phyloP scores from a whole-genome alignment of 169 alveolate species.

The Ichthyophthirius multifiliis region DNA sequence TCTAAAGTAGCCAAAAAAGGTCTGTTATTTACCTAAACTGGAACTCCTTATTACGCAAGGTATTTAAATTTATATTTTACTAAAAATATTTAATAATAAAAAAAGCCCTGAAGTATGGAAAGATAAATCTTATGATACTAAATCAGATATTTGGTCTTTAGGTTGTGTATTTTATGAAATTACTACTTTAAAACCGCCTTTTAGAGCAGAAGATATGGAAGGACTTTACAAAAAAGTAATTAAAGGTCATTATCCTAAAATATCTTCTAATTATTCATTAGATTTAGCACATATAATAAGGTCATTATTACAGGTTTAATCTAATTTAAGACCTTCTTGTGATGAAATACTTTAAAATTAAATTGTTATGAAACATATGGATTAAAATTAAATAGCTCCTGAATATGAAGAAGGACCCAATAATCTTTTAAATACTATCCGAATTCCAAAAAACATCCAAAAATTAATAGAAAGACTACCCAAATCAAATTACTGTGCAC shows the following conservation, averaged over 20 bases:
- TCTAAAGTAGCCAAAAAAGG: slow-evolving; percentile 84
- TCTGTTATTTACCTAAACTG: slow-evolving; percentile 57
- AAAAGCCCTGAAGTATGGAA: slow-evolving; percentile 52
- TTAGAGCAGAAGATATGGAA: slow-evolving; percentile 57
- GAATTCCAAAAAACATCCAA: slow-evolving; percentile 65
- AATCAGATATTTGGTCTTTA: slow-evolving; percentile 51
- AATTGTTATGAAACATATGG: neutral
- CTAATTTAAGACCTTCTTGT: slow-evolving; percentile 41
- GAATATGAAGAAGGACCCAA: slow-evolving; percentile 24
- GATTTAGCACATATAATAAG: slow-evolving; percentile 36
- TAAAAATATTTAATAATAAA: neutral
- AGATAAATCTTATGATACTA: slow-evolving; percentile 51
- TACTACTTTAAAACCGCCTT: slow-evolving; percentile 51
- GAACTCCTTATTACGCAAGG: slow-evolving; percentile 65
- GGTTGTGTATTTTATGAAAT: slow-evolving; percentile 59
- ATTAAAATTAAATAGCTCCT: neutral
- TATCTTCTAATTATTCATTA: slow-evolving; percentile 29
- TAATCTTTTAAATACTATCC: slow-evolving; percentile 58
- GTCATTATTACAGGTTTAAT: slow-evolving; percentile 19
- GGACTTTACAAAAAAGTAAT: slow-evolving; percentile 50
- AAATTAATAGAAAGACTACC: slow-evolving; percentile 72
- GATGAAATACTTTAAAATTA: slow-evolving; percentile 11
- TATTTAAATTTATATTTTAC: neutral
- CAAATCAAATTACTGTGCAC: slow-evolving; percentile 62
- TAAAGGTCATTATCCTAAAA: slow-evolving; percentile 46